These are phyloP conservation scores for Phaeosphaeria sp. DNA, from an alignment of 2,329 filamentous ascomycete species.

Conservation along the genomic window DNA sequence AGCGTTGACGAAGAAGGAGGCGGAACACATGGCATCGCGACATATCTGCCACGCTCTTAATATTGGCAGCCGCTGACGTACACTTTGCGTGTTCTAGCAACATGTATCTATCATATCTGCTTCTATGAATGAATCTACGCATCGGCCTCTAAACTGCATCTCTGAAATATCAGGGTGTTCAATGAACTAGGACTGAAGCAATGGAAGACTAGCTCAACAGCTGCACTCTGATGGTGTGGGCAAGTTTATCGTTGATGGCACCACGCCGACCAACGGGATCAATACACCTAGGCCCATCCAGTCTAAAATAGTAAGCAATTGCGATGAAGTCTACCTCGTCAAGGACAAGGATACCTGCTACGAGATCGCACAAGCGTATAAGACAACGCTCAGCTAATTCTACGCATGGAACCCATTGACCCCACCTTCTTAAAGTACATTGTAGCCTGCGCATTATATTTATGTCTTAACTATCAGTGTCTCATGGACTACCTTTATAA, in stretches of 20 bases:
- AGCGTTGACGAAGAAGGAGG: too few relatives aligned
- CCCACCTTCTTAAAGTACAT: background rate
- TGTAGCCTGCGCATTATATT: background rate
- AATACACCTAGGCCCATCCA: conserved; percentile 13
- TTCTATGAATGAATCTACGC: too few relatives aligned
- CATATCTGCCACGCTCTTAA: too few relatives aligned
- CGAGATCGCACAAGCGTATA: conserved; percentile 4
- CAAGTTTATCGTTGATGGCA: background rate
- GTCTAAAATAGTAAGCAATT: conserved; percentile 10
- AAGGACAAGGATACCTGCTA: conserved; percentile 8
- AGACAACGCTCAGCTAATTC: conserved; percentile 14
- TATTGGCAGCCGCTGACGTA: too few relatives aligned
- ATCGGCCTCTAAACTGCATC: too few relatives aligned
- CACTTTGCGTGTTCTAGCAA: too few relatives aligned
- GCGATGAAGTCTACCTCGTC: conserved; percentile 15
- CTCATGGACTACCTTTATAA: background rate
- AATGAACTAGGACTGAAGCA: too few relatives aligned
- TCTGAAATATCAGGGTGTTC: too few relatives aligned
- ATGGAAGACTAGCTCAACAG: too few relatives aligned
- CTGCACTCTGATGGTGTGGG: too few relatives aligned
- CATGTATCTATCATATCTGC: too few relatives aligned
- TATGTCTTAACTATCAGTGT: background rate
- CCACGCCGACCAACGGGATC: background rate
- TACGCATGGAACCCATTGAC: conserved; percentile 14
- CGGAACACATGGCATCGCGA: too few relatives aligned